Base-by-base conservation (phyloP, 2,329 filamentous ascomycete genomes). In the Xylaria sp. region DNA sequence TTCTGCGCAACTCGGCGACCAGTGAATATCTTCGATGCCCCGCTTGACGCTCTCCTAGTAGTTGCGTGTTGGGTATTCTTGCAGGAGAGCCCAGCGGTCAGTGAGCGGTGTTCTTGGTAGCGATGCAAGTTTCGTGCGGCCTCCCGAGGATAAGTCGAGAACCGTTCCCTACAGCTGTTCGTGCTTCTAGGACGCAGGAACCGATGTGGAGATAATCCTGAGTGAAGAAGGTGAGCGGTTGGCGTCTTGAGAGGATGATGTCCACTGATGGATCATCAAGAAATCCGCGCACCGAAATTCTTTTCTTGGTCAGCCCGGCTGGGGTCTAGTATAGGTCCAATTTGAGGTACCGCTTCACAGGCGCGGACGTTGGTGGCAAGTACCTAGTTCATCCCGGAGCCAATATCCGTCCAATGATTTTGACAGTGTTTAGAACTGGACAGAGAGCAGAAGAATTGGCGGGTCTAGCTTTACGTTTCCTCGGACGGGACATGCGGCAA, bases 91-190 rank as follows among this genome's bases (percentile, higher is more conserved):
- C 54, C 63, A 47, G 67, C 66, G 67, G 68, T 68, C 63, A 66
- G 56, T 62, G 62, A 63, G 57, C 54, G 54, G 55, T 54, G 66
- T 68, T 69, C 66, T 58, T 66, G 60, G 56, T 61, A 63, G 57
- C 59, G 66, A 65, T 67, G 67, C 66, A 62, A 57, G 57, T 59
- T 50, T 64, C 48, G 67, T 69, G 68, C 66, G 65, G 64, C 57
- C 56, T 69, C 67, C 68, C 68, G 68, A 66, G 44, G 56, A 61
- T 65, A 61, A 62, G 59, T 67, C 62, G 65, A 56, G 63, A 68
- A 64, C 62, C 55, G 56, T 60, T 63, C 59, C n/a, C 56, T 50
- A 47, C 52, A 55, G 53, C 40, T 58, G 50, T 56, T 52, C 54
- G 53, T 53, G 29, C 53, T 37, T 52, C 39, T 49, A 51, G 46